Evolutionary conservation across 768 basidiomycete genomes (phyloP).

Genomic region (Neoboletus magnificus): DNA sequence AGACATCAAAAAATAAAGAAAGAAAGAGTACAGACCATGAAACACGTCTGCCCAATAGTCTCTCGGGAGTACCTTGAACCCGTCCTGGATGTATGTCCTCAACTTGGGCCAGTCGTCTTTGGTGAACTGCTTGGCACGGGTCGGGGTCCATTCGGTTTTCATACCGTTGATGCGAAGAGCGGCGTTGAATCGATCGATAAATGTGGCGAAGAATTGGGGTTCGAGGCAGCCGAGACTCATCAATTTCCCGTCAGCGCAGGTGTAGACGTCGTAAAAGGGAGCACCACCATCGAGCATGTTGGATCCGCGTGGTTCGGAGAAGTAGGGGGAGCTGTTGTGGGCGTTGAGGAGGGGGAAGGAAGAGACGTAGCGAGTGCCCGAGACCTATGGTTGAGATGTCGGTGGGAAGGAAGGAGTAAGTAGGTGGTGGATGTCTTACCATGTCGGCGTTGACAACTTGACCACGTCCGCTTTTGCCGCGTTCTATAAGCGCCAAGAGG

Average conservation of each 20-base stretch:
- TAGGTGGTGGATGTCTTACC: slow-evolving; percentile 41
- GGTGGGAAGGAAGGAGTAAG: not conserved
- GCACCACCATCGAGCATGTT: slow-evolving; percentile 74
- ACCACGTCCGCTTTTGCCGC: slow-evolving; percentile 60
- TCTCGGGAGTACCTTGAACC: slow-evolving; percentile 57
- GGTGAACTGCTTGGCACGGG: slow-evolving; percentile 41
- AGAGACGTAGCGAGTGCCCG: slow-evolving; percentile 75
- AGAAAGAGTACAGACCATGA: slow-evolving; percentile 42
- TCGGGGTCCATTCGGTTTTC: slow-evolving; percentile 55
- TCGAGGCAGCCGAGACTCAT: slow-evolving; percentile 79
- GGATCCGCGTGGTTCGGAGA: slow-evolving; percentile 45
- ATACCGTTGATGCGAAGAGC: slow-evolving; percentile 44
- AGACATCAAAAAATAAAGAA: not conserved
- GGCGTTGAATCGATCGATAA: slow-evolving; percentile 52
- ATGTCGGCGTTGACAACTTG: slow-evolving; percentile 77
- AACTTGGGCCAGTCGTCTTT: slow-evolving; percentile 55
- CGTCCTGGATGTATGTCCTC: slow-evolving; percentile 54
- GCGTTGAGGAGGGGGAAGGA: slow-evolving; percentile 61
- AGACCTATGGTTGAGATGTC: slow-evolving; percentile 49
- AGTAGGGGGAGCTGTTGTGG: slow-evolving; percentile 33
- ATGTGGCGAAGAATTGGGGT: slow-evolving; percentile 64
- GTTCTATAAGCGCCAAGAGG: slow-evolving; percentile 69
- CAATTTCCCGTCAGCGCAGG: slow-evolving; percentile 67
- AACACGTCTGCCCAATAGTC: slow-evolving; percentile 71
- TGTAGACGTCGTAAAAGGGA: slow-evolving; percentile 75